Conservation (phyloP, 2,329 filamentous ascomycete genomes). For the Colletotrichum gloeosporioides region DNA sequence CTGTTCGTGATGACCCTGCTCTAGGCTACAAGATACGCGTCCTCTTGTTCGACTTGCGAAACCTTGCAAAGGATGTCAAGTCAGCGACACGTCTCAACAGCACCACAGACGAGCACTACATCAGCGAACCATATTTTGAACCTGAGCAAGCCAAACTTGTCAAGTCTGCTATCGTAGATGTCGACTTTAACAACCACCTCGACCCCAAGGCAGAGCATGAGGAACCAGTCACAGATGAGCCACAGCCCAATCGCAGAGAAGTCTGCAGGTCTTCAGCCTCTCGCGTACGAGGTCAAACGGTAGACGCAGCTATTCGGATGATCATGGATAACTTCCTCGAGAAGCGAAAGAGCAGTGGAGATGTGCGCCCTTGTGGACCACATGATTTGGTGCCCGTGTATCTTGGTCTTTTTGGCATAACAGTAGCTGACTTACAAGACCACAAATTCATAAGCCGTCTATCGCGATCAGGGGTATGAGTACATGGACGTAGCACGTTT, state of each 20-base stretch:
- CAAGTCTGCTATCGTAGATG: neutral
- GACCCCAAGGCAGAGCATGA: neutral
- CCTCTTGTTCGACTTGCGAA: neutral
- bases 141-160: neutral
- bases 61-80: neutral
- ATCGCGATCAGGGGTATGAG: neutral
- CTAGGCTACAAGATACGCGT: neutral
- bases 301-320: neutral
- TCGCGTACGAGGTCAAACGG: neutral
- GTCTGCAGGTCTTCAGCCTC: rapidly evolving
- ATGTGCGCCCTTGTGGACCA: neutral
- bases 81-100: neutral
- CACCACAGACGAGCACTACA: neutral
- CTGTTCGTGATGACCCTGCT: neutral
- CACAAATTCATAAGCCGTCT: neutral
- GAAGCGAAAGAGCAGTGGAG: neutral
- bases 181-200: neutral
- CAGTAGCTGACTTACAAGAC: neutral
- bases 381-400: neutral
- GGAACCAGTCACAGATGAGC: rapidly evolving
- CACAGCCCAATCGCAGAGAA: rapidly evolving
- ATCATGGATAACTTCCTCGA: neutral
- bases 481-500: neutral
- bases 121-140: neutral
- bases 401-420: neutral